Base-by-base conservation (phyloP, 2,329 filamentous ascomycete species). In the Hymenoscyphus repandus region DNA sequence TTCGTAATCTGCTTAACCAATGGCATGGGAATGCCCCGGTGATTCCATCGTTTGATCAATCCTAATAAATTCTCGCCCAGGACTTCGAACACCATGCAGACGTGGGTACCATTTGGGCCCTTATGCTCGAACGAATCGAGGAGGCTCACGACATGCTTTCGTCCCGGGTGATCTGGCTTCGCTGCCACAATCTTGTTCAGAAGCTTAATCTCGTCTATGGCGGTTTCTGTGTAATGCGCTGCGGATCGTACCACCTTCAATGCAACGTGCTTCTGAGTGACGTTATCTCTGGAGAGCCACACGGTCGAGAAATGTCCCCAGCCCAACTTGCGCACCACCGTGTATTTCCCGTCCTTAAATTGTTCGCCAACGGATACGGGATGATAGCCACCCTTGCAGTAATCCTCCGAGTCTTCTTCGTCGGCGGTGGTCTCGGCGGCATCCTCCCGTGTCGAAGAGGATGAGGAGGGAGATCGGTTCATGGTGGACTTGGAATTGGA, bases 301-400 rank as follows among this genome's bases (percentile, higher is more conserved):
- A 97, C 92, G 32, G 92, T 99, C n/a, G 92, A 96, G 74, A 97
- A 99, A 68, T 97, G 92, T 57, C 93, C 93, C 92, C 92, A 97
- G 61, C 92, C 92, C 47, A 97, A 79, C 76, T 97, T 97, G 72
- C 91, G 87, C 69, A 97, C 88, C 52, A 97, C 85, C 13, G 91
- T 93, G 73, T 99, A 99, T 73, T 89, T 92, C 62, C 90, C 91
- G 69, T 97, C 90, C 70, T 97, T 97, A 80, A 96, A 97, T 66
- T 90, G 87, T 73, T 99, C 93, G 63, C 93, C 93, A 54, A 97
- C 86, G 63, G 83, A 80, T 45, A 99, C 93, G 2, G 93, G 93
- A 68, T 99, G 93, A 71, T 97, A 99, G 54, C 93, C 93, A 65
- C 93, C 93, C 73, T 97, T 97, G 80, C 92, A 96, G 75, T 99